Conservation (phyloP, 306 rosid species). For the Styphnolobium japonicum region DNA sequence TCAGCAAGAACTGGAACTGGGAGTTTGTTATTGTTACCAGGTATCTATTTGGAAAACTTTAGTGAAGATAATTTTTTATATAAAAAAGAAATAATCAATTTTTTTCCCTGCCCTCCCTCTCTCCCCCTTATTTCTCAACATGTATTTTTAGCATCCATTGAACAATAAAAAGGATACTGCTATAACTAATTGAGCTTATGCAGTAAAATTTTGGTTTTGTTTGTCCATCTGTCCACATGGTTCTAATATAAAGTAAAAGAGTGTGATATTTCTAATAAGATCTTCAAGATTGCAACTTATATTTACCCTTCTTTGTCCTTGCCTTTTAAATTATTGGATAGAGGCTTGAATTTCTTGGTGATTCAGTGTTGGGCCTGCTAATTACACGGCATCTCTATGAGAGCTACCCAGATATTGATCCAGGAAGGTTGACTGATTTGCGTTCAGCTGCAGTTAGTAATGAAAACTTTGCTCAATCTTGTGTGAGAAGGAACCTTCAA, state of each 20-base stretch:
- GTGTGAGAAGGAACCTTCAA: conserved; percentile 55
- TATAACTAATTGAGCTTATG: not conserved
- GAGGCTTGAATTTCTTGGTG: conserved; percentile 82
- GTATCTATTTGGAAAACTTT: conserved; percentile 20
- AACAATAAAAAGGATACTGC: not conserved
- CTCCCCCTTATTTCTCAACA: not conserved
- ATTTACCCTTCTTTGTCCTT: not conserved
- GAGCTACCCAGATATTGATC: conserved; percentile 53
- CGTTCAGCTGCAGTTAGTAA: conserved; percentile 65
- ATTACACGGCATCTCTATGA: conserved; percentile 55
- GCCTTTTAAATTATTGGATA: conserved; percentile 26
- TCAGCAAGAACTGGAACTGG: conserved; percentile 50
- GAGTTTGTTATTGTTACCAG: conserved; percentile 62
- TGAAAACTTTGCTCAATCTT: conserved; percentile 68
- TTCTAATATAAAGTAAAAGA: not conserved
- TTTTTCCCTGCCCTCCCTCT: not conserved
- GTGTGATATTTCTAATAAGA: not conserved
- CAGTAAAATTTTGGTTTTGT: not conserved
- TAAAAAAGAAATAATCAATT: not conserved
- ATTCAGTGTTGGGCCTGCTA: conserved; percentile 66
- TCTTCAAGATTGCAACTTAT: not conserved
- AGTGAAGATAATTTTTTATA: not conserved
- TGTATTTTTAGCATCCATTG: not conserved
- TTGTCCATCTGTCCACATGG: not conserved
- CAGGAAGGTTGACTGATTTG: conserved; percentile 65